phyloP scores from a whole-genome alignment of 106 monocot genomes.

The Dactylorhiza incarnata region DNA sequence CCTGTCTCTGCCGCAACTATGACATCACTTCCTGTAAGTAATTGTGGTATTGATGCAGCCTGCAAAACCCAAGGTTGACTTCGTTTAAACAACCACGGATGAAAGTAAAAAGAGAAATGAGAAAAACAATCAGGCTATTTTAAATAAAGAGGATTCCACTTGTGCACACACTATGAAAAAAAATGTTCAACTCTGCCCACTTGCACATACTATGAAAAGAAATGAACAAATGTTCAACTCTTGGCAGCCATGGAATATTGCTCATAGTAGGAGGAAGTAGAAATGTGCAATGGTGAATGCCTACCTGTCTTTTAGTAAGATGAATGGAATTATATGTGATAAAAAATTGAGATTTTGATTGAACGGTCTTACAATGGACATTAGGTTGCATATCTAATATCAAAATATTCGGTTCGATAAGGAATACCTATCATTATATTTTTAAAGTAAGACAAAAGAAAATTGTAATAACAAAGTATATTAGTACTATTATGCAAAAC shows the following conservation, averaged over 20 bases:
- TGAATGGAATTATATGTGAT: too few species aligned
- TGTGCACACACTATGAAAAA: neutral
- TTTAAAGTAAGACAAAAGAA: neutral
- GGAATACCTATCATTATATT: neutral
- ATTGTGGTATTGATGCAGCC: conserved; percentile 81
- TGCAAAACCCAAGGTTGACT: conserved; percentile 19
- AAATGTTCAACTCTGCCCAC: too few species aligned
- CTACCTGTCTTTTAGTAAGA: neutral
- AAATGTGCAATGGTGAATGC: neutral
- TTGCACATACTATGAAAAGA: neutral
- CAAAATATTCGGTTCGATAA: neutral
- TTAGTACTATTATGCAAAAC: neutral
- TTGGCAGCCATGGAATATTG: neutral
- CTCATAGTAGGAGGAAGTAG: neutral
- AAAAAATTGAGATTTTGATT: neutral
- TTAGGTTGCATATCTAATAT: neutral
- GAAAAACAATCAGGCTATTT: neutral
- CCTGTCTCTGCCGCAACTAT: conserved; percentile 93
- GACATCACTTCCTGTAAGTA: conserved; percentile 77
- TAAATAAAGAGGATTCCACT: neutral
- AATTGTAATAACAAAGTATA: neutral
- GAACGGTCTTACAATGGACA: neutral
- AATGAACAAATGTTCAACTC: neutral
- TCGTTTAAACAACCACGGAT: neutral
- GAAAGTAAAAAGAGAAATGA: neutral